phyloP scores from a whole-genome alignment of 768 basidiomycete species.

The Lentinula sp. region DNA sequence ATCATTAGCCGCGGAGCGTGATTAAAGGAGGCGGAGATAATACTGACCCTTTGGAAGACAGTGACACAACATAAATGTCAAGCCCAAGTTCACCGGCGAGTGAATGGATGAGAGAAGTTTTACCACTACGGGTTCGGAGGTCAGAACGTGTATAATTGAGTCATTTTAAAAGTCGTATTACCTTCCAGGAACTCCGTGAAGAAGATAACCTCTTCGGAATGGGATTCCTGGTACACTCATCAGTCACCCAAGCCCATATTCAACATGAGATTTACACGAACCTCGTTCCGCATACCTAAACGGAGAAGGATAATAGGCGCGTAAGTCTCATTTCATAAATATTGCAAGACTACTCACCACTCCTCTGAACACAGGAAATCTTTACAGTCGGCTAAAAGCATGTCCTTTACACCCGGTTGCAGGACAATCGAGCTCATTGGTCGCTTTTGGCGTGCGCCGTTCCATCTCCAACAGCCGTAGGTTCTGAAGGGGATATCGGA shows the following conservation, averaged over 20 bases:
- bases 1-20: constrained; percentile 12
- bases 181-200: constrained; percentile 87
- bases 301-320: constrained; percentile 12
- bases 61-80: constrained; percentile 87
- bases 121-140: constrained; percentile 45
- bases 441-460: constrained; percentile 81
- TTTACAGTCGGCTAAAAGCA: constrained; percentile 82
- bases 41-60: constrained; percentile 79
- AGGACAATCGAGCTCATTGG: constrained; percentile 92
- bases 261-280: constrained; percentile 21
- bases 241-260: no score
- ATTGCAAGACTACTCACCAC: constrained; percentile 47
- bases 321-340: constrained; percentile 13
- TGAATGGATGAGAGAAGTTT: constrained; percentile 83
- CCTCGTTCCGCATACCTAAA: constrained; percentile 87
- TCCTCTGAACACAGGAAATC: constrained; percentile 82
- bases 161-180: constrained; percentile 18
- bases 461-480: constrained; percentile 82
- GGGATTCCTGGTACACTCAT: constrained; percentile 57
- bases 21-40: not conserved
- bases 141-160: not conserved
- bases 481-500: constrained; percentile 32
- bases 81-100: constrained; percentile 80
- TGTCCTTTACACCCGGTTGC: constrained; percentile 86
- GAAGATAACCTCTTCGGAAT: constrained; percentile 79